phyloP scores from a whole-genome alignment of 2,329 filamentous ascomycete species.

The Neofusicoccum parvum region DNA sequence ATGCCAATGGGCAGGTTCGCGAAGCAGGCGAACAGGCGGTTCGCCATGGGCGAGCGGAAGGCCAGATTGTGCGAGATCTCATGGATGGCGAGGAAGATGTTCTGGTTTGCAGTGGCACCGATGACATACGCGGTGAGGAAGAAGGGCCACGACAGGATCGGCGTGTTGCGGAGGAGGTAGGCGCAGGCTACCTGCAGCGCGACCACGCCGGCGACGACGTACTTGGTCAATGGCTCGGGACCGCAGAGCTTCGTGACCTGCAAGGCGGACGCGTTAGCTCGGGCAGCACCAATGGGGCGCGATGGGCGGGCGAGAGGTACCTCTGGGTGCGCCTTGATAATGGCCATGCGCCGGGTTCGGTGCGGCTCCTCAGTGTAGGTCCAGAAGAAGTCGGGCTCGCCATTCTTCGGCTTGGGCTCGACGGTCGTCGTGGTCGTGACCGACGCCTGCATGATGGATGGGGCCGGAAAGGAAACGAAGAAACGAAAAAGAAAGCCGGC shows the following conservation, averaged over 20 bases:
- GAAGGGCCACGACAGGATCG: constrained; percentile 82
- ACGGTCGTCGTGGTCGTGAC: constrained; percentile 18
- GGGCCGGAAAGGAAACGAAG: neutral
- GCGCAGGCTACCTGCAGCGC: constrained; percentile 77
- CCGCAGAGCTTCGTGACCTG: constrained; percentile 97
- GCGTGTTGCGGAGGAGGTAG: constrained; percentile 72
- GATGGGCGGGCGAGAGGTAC: constrained; percentile 48
- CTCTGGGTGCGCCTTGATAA: constrained; percentile 98
- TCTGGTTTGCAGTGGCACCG: constrained; percentile 95
- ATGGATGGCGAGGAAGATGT: constrained; percentile 96
- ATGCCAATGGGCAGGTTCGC: constrained; percentile 95
- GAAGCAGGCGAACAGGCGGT: constrained; percentile 85
- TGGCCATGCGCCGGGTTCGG: constrained; percentile 83
- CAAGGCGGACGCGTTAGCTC: constrained; percentile 19
- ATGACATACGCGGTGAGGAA: constrained; percentile 86
- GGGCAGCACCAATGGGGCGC: neutral
- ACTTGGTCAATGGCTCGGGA: constrained; percentile 93
- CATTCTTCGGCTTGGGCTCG: constrained; percentile 23
- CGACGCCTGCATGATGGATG: constrained; percentile 11
- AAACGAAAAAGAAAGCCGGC: neutral
- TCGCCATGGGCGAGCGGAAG: constrained; percentile 77
- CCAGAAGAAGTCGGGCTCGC: constrained; percentile 81
- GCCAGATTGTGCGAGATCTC: constrained; percentile 98
- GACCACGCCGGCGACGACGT: constrained; percentile 82
- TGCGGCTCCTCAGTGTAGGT: constrained; percentile 99